A percentile compares a stretch with the other conserved stretches of the same genome.
Conservation (phyloP, 2,329 filamentous ascomycete genomes). For the Sodiomyces alkalinus region DNA sequence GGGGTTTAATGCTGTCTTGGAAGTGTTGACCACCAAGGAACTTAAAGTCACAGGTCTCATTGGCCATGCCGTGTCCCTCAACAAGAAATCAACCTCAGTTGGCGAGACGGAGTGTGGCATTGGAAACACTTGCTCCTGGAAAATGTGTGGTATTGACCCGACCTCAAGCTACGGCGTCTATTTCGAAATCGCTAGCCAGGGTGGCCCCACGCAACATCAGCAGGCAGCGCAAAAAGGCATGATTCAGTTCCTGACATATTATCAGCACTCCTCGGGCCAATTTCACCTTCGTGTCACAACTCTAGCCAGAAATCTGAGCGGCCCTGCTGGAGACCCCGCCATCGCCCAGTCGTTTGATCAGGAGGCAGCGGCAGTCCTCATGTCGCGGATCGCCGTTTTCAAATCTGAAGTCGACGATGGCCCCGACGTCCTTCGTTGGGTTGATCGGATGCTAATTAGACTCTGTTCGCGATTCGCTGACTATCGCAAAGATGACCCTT, state of each 20-base stretch:
- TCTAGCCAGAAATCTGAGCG: conserved; percentile 77
- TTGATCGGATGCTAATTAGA: conserved; percentile 94
- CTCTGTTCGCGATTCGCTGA: conserved; percentile 94
- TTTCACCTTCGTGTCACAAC: conserved; percentile 95
- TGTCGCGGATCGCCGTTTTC: conserved; percentile 98
- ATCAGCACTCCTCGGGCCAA: conserved; percentile 91
- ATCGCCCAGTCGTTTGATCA: conserved; percentile 97
- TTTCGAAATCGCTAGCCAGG: conserved; percentile 93
- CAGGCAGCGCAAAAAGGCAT: conserved; percentile 82
- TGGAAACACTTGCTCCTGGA: conserved; percentile 97
- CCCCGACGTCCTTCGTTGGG: conserved; percentile 95
- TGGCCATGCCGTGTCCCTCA: conserved; percentile 87
- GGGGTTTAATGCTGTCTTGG: conserved; percentile 94
- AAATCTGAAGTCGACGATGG: conserved; percentile 98
- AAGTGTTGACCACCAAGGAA: conserved; percentile 94
- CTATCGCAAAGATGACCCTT: conserved; percentile 94
- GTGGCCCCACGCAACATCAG: conserved; percentile 70
- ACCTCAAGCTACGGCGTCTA: conserved; percentile 89
- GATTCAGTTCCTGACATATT: conserved; percentile 97
- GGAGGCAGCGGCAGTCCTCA: conserved; percentile 90
- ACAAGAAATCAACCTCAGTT: conserved; percentile 95
- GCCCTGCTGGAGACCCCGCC: conserved; percentile 83
- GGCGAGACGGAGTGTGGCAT: conserved; percentile 98
- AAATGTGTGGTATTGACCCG: conserved; percentile 97
- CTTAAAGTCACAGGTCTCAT: conserved; percentile 96